Evolutionary conservation across 768 basidiomycete species (phyloP), one percentile per base, ranked within the genome.

Genomic region (Pleurotus salmoneostramineus): DNA sequence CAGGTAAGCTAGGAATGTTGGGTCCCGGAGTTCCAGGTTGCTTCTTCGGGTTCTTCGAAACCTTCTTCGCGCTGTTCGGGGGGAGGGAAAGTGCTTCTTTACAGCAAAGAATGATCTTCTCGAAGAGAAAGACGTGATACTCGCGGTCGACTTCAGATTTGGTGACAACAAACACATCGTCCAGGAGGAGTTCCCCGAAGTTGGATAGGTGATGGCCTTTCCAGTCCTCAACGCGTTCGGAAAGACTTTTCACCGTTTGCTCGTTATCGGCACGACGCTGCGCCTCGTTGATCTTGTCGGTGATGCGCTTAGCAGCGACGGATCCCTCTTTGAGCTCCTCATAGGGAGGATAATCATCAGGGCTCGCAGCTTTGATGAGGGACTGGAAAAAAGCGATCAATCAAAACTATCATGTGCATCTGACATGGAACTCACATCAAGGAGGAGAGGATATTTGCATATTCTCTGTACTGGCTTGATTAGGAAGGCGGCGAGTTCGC

Each of bases 391-490:
- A 54, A 55, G 27, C 56, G 56, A 60, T 50, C 36, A 60, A 57
- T 66, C 40, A 17, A 31, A n/a, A 27, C 7, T 33, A 40, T 42
- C 40, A 55, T 55, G 34, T 21, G 52, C 4, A 42, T 14, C 43
- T 58, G 40, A 59, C 60, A 52, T 50, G 56, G 50, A 33, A 77
- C 88, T 68, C 67, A 94, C 94, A 70, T 92, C 91, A 65, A 99
- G 85, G 21, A 98, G 83, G 11, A 99, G 80, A 27, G 95, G 95
- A 71, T 98, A 98, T 79, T 98, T 98, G 83, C 96, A 97, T 64
- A 98, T 89, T 61, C 97, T 87, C 71, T 99, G 97, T 50, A 99
- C 90, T 5, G 97, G 97, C 77, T 98, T 98, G 81, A 98, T 98
- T 60, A 98, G 84, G 75, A 98, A 96, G 6, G 93, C 94, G 59